Base-by-base conservation (phyloP, 2,329 filamentous ascomycete species). In the Trichoderma lentiforme region DNA sequence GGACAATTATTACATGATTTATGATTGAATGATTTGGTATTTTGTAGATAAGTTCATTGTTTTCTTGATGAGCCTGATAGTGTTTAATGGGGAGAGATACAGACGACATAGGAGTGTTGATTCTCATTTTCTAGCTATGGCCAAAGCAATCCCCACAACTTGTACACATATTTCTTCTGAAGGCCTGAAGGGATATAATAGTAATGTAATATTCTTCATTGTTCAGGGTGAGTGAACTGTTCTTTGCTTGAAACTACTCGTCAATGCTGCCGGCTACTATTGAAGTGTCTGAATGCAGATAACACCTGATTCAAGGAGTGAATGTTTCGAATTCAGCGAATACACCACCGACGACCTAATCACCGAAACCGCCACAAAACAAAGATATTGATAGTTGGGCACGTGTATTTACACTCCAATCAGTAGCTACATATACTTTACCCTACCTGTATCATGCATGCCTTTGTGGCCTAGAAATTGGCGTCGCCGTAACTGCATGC, bases 221-320 rank as follows among this genome's bases (percentile, higher is more conserved):
- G 21, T 2, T 11, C 18, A 21, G 0, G 6, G 1, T n/a, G 4
- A 21, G 6, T 6, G n/a, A n/a, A 6, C 2, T 12, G 3, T 3
- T 51, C 0, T 51, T 51, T 51, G 0, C 12, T 21, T 12, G 43
- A 51, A 21, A n/a, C 18, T 21, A 6, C 5, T 12, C 6, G 18
- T n/a, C 18, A 21, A 21, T 21, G n/a, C 1, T 4, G 3, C 4
- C 43, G 6, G 43, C 4, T 51, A 9, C 0, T 2, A 47, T 28
- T 28, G 28, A 30, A 32, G 30, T 4, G 7, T 51, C n/a, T 24
- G n/a, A 51, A 51, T 51, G 43, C 43, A 51, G n/a, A 1, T 47
- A 0, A 15, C 2, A 14, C 21, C 47, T 21, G 47, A 8, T 8
- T 5, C 24, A 26, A 26, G 51, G 21, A 26, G 24, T 28, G 24